Evolutionary conservation across 345 rosid species (phyloP), one percentile per base, ranked within the genome.

Genomic region (Dipteronia sinensis): DNA sequence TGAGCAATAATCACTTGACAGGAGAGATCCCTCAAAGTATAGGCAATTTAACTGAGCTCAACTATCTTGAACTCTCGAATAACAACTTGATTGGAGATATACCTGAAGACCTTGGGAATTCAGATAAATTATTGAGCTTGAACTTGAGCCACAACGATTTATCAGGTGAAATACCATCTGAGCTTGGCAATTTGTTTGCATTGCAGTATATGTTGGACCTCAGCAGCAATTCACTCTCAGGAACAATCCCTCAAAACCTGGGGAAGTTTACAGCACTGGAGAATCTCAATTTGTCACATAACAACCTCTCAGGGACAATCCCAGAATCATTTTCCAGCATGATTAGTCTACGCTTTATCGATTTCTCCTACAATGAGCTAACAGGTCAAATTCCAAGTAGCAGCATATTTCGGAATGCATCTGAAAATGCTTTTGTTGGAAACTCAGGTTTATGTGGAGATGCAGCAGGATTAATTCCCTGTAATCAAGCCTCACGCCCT

Each of bases 401-500:
- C 75, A 46, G 71, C 65, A 64, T 82, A 23, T 92, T 92, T 78
- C 82, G 70, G 75, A 83, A 84, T 73, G 85, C 88, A 9, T 78
- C 87, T 9, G 78, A 68, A 34, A 72, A 34, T 51, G 78, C 87
- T 27, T 89, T 87, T 77, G 27, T 38, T 9, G 91, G 88, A 58
- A 92, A 92, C 64, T n/a, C 85, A 1, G 92, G 87, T 17, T 82
- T 92, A 86, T 92, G 97, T 70, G 92, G 97, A 58, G 69, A 88
- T 38, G 77, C 75, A 19, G 68, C 15, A 23, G 90, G 91, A 40
- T 66, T 92, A 49, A 55, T 79, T 74, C 80, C 82, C 65, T 91
- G 96, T 27, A 70, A 16, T 49, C 49, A 25, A 25, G 46, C 10
- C 17, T 59, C 47, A 38, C 38, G 61, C 15, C 42, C 73, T 19